A percentile compares a stretch with the other conserved stretches of the same genome.
Conservation (phyloP, 352 stramenopile genomes). For the Pythium folliculosum region DNA sequence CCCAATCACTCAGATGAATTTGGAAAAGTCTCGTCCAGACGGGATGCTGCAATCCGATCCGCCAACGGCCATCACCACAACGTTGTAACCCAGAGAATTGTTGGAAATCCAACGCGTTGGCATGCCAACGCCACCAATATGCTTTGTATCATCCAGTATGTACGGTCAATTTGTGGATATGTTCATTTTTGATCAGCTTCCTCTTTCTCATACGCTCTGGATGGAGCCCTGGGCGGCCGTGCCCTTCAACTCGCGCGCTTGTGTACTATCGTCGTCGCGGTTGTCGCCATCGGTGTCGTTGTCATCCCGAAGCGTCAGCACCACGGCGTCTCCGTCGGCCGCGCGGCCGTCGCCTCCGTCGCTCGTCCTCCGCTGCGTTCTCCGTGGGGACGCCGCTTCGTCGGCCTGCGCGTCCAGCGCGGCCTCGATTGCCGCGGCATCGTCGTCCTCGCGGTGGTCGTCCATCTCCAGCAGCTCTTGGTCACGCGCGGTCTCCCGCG, state of each 20-base stretch:
- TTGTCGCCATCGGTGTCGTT: not conserved
- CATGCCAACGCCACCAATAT: no score
- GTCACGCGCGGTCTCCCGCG: slow-evolving; percentile 25
- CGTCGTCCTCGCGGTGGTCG: slow-evolving; percentile 12
- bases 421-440: slow-evolving; percentile 8
- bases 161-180: not conserved
- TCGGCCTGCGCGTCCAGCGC: slow-evolving; percentile 15
- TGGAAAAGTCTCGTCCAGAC: no score
- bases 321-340: not conserved
- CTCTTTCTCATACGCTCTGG: slow-evolving; percentile 5
- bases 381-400: slow-evolving; percentile 7
- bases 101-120: no score
- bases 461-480: slow-evolving; percentile 34
- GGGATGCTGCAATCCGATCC: no score
- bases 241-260: no score
- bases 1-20: no score
- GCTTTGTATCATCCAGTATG: not conserved
- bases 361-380: not conserved
- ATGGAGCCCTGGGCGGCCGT: not conserved
- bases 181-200: not conserved
- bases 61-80: no score
- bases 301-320: slow-evolving; percentile 15
- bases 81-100: no score
- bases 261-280: not conserved
- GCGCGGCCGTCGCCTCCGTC: not conserved